Evolutionary conservation across 768 basidiomycete species (phyloP).

Genomic region (Clavulina sp.): DNA sequence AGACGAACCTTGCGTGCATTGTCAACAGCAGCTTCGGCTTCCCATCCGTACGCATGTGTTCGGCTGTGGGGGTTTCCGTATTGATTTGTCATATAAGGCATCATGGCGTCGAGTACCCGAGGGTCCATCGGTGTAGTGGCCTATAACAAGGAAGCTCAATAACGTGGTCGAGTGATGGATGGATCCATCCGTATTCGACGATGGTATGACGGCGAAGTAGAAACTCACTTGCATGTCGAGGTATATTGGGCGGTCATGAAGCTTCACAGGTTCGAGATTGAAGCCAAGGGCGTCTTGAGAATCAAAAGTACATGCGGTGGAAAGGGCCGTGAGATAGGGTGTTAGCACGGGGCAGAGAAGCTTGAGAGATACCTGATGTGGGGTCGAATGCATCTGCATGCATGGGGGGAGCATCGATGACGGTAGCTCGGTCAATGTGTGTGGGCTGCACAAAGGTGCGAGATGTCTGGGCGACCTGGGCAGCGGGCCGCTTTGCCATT

Average conservation of each 20-base stretch:
- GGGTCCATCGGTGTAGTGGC: slow-evolving; percentile 97
- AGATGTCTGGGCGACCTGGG: slow-evolving; percentile 15
- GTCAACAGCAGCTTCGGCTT: slow-evolving; percentile 89
- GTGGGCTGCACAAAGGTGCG: slow-evolving; percentile 68
- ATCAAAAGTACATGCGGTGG: neutral
- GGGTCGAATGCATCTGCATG: slow-evolving; percentile 36
- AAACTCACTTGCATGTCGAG: slow-evolving; percentile 82
- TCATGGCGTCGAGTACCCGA: slow-evolving; percentile 89
- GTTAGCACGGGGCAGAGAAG: slow-evolving; percentile 1
- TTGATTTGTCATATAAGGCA: slow-evolving; percentile 87
- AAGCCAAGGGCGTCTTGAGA: slow-evolving; percentile 72
- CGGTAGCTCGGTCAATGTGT: slow-evolving; percentile 61
- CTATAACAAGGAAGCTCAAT: slow-evolving; percentile 22
- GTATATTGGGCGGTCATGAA: slow-evolving; percentile 74
- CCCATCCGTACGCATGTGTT: slow-evolving; percentile 99
- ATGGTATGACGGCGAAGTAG: neutral
- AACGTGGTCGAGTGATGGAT: slow-evolving; percentile 6
- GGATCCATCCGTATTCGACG: slow-evolving; percentile 3
- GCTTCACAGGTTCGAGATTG: slow-evolving; percentile 47
- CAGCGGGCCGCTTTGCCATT: neutral
- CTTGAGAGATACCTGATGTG: slow-evolving; percentile 48
- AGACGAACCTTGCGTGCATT: slow-evolving; percentile 62
- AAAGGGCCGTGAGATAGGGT: neutral
- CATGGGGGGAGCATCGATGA: slow-evolving; percentile 62
- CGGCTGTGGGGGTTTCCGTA: slow-evolving; percentile 97